phyloP scores from a whole-genome alignment of 805 yeast genomes.

The Pichia pseudocactophila region DNA sequence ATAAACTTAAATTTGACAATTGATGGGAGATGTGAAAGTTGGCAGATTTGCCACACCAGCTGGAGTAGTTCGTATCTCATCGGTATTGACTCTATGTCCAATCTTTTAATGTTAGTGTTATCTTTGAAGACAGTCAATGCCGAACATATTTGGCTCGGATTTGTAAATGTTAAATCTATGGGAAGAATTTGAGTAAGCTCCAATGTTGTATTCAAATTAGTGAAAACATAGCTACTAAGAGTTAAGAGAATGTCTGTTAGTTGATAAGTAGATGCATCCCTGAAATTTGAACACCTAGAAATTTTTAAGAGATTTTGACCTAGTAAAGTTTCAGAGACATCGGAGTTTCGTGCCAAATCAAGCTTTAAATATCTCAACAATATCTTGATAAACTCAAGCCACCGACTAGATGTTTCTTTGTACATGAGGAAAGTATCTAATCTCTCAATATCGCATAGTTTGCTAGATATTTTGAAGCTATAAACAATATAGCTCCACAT shows the following conservation, averaged over 20 bases:
- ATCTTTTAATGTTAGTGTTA: not conserved
- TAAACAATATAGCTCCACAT: slow-evolving; percentile 6
- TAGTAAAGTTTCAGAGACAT: not conserved
- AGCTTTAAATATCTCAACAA: slow-evolving; percentile 1
- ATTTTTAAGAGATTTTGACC: not conserved
- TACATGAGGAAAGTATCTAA: slow-evolving; percentile 5
- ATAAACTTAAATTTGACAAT: not conserved
- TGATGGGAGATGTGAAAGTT: not conserved
- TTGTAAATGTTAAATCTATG: slow-evolving; percentile 4
- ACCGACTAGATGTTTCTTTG: slow-evolving; percentile 7
- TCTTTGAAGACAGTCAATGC: slow-evolving; percentile 1
- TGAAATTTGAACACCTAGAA: not conserved
- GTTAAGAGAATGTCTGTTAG: slow-evolving; percentile 3
- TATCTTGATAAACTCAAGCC: slow-evolving; percentile 8
- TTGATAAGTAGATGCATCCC: not conserved
- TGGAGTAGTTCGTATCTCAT: not conserved
- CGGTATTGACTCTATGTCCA: slow-evolving; percentile 6
- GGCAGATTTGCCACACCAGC: slow-evolving; percentile 1
- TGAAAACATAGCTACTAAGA: slow-evolving; percentile 3
- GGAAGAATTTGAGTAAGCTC: slow-evolving; percentile 1
- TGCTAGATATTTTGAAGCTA: slow-evolving; percentile 5
- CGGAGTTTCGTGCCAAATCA: not conserved
- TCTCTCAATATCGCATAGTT: slow-evolving; percentile 2
- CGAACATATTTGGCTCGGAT: not conserved
- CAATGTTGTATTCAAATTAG: not conserved